Conservation (phyloP, 306 rosid genomes). For the Trifolium repens region DNA sequence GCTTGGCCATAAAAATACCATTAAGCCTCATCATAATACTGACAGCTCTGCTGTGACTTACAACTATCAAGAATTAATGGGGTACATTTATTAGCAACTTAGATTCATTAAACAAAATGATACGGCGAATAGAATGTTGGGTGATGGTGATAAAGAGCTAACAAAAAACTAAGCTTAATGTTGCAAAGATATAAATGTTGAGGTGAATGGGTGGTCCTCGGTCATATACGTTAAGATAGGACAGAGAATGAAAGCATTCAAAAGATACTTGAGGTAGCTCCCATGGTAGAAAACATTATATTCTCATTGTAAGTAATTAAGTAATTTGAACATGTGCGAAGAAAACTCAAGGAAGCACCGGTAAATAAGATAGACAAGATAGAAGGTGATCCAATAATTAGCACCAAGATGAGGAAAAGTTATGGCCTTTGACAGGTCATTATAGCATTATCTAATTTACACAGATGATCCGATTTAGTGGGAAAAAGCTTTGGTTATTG, state of each 20-base stretch:
- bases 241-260: no score
- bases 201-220: no score
- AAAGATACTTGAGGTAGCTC: constrained; percentile 9
- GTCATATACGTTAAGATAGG: no score
- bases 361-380: background rate
- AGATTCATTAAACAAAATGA: background rate
- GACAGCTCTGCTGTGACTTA: constrained; percentile 14
- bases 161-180: background rate
- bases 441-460: background rate
- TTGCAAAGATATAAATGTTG: background rate
- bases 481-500: background rate
- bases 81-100: background rate
- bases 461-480: background rate
- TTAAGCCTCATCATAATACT: constrained; percentile 1
- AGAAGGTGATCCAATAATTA: background rate
- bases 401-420: background rate
- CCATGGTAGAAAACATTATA: background rate
- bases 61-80: background rate
- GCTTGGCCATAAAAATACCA: background rate
- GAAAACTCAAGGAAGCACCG: background rate
- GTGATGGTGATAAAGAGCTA: background rate
- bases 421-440: background rate
- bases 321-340: background rate
- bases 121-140: background rate
- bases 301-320: background rate